Evolutionary conservation across 176 grass and related monocot genomes (phyloP), one percentile per base, ranked within the genome.

Genomic region (Aegilops bicornis): DNA sequence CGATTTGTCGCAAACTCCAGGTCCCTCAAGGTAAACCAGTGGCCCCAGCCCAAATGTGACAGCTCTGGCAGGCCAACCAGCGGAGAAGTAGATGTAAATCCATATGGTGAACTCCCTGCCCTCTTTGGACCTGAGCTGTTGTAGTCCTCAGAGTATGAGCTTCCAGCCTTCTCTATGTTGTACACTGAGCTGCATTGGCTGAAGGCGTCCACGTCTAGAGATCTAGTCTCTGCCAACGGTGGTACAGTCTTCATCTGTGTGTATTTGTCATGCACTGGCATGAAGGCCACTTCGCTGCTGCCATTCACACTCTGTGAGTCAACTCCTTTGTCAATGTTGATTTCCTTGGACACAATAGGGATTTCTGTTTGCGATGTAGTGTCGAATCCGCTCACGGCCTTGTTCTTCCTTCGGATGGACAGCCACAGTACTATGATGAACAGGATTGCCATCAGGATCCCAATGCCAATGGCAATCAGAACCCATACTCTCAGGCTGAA

Each of bases 21-120:
- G 82, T 99, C 97, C 61, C 94, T 86, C 79, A 99, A 86, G 65
- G 97, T 97, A 80, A 95, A 99, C 97, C 97, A 99, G 78, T 97
- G 94, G 15, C 97, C 97, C 97, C 97, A 99, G 12, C 97, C 97
- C 64, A 99, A 85, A 85, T 94, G 94, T 37, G 90, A 94, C 17
- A 96, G 66, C 69, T 96, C 92, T 10, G 94, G 90, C 64, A 95
- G 74, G 37, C 94, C 94, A 83, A 89, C 87, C 29, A 95, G 79
- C 1, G 92, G 92, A 7, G 97, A 99, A 2, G 88, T 87, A 6
- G 93, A 83, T 12, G 78, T 78, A 13, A 71, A 78, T 27, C 69
- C 75, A 50, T 90, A 90, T 0, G 93, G 85, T 15, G 93, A 95
- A 43, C 88, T 88, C 3, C 85, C 82, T 90, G 91, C 93, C 86